A percentile compares a stretch with the other conserved stretches of the same genome.
Conservation (phyloP, 1,284 basidiomycete species). For the Moniliophthora roreri region DNA sequence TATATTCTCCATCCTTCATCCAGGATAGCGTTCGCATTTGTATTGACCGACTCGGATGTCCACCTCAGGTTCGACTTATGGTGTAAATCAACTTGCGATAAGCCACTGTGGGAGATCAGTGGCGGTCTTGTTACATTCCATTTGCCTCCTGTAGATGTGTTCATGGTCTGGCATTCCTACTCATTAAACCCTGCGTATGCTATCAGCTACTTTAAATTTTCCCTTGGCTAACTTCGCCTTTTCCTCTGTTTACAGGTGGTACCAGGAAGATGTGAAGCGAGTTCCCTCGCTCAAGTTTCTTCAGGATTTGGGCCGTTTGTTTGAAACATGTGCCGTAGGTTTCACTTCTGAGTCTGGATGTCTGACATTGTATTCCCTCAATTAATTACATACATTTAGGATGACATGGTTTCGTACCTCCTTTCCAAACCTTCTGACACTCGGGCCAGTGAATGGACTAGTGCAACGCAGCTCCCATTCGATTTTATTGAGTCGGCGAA, state of each 20-base stretch:
- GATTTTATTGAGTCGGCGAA: constrained; percentile 2
- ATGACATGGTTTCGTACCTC: constrained; percentile 9
- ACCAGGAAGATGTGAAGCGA: constrained; percentile 38
- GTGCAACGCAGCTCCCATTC: neutral
- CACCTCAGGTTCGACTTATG: constrained; percentile 33
- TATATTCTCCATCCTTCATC: neutral
- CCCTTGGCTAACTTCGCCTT: neutral
- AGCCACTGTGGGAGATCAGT: neutral
- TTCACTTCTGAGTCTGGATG: neutral
- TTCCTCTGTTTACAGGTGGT: constrained; percentile 38
- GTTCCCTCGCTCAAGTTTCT: constrained; percentile 25
- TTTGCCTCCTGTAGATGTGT: constrained; percentile 44
- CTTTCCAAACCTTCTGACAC: neutral
- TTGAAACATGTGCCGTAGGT: constrained; percentile 28
- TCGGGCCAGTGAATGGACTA: neutral
- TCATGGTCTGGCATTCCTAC: constrained; percentile 52
- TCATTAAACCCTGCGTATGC: constrained; percentile 43
- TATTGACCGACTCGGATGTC: too few relatives aligned
- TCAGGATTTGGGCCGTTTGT: constrained; percentile 21
- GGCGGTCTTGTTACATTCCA: constrained; percentile 18
- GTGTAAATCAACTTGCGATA: constrained; percentile 21
- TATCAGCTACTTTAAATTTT: neutral
- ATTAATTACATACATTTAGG: too few relatives aligned
- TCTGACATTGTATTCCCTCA: constrained; percentile 13
- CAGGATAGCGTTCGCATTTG: neutral